A percentile compares a stretch with the other conserved stretches of the same genome.
Conservation (phyloP, 2,329 filamentous ascomycete genomes). For the Ascochyta rabiei region DNA sequence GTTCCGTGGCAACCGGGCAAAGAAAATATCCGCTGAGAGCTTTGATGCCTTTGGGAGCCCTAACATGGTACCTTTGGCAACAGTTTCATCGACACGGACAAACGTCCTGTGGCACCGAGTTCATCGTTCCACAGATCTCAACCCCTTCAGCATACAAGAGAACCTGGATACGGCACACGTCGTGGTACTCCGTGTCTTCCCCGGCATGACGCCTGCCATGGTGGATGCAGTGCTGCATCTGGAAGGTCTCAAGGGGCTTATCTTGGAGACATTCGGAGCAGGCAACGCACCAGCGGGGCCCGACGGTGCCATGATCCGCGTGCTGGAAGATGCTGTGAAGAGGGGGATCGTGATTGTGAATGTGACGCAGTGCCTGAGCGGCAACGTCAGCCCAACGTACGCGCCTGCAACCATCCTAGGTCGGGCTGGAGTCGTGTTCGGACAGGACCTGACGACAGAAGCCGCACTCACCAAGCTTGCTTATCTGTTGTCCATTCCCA, state of each 20-base stretch:
- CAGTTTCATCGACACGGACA: slow-evolving; percentile 79
- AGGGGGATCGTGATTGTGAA: slow-evolving; percentile 87
- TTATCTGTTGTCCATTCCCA: slow-evolving; percentile 76
- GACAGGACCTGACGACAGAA: slow-evolving; percentile 87
- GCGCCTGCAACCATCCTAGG: slow-evolving; percentile 68
- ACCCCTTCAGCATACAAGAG: slow-evolving; percentile 71
- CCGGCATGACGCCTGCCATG: slow-evolving; percentile 93
- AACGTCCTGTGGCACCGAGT: slow-evolving; percentile 82
- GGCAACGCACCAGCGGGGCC: slow-evolving; percentile 86
- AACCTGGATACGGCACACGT: slow-evolving; percentile 86
- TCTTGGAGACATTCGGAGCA: slow-evolving; percentile 91
- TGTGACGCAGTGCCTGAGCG: slow-evolving; percentile 79
- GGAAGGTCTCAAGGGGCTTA: slow-evolving; percentile 77
- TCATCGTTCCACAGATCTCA: slow-evolving; percentile 73
- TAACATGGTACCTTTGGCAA: slow-evolving; percentile 82
- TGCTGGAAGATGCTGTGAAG: slow-evolving; percentile 76
- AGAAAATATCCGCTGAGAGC: slow-evolving; percentile 84
- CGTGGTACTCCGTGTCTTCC: slow-evolving; percentile 87
- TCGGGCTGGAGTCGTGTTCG: slow-evolving; percentile 84
- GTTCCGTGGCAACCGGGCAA: slow-evolving; percentile 85
- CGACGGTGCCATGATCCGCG: slow-evolving; percentile 78
- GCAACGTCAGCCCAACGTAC: slow-evolving; percentile 51
- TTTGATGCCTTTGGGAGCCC: slow-evolving; percentile 89
- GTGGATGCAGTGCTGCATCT: slow-evolving; percentile 80
- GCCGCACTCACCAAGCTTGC: slow-evolving; percentile 90